Percentiles rank a stretch among this genome's conserved stretches.
These are phyloP conservation scores for Carex sylvatica DNA, from an alignment of 202 grass and related monocot genomes.

Conservation along the genomic window DNA sequence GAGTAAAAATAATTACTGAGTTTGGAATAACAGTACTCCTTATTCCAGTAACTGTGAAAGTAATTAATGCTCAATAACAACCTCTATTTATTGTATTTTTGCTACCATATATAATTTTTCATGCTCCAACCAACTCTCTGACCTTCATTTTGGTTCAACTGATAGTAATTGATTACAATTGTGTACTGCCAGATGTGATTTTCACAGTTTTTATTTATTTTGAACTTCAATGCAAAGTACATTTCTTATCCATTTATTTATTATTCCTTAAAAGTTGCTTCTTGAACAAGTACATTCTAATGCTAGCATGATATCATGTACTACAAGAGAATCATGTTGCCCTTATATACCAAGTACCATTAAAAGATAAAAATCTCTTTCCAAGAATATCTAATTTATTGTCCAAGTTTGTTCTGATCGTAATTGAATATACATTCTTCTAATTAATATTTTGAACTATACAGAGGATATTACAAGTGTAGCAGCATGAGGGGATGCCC, in stretches of 20 bases:
- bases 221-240: background rate
- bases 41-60: background rate
- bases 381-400: background rate
- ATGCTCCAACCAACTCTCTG: background rate
- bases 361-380: background rate
- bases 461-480: conserved; percentile 99
- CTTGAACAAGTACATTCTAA: conserved; percentile 4
- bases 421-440: background rate
- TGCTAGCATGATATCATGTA: background rate
- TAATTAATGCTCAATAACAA: background rate
- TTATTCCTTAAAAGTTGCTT: background rate
- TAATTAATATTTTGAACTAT: background rate
- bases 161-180: background rate
- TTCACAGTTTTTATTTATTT: background rate
- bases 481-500: conserved; percentile 94
- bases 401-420: background rate
- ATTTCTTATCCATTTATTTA: background rate
- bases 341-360: too few species aligned
- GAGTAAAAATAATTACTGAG: background rate
- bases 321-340: background rate
- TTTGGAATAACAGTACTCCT: background rate
- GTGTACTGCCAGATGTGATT: background rate
- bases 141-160: background rate
- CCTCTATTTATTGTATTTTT: background rate
- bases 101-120: background rate